A percentile compares a stretch with the other conserved stretches of the same genome.
These are phyloP conservation scores for Talaromyces sp. DNA, from an alignment of 2,329 filamentous ascomycete genomes.

Conservation along the genomic window DNA sequence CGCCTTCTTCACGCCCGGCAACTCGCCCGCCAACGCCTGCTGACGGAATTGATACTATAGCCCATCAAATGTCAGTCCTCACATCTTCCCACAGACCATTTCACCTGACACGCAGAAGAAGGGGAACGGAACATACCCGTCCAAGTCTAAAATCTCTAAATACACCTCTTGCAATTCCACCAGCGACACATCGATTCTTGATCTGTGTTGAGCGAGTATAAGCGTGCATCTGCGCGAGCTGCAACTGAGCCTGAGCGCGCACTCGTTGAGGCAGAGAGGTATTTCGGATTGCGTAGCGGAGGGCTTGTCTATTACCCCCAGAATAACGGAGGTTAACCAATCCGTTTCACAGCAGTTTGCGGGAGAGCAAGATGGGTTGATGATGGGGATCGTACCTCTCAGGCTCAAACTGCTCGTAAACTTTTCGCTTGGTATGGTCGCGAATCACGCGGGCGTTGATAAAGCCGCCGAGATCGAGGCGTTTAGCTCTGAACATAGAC, in stretches of 20 bases:
- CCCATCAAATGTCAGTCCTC: not conserved
- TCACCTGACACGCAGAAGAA: not conserved
- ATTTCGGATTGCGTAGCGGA: slow-evolving; percentile 91
- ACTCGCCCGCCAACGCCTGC: slow-evolving; percentile 76
- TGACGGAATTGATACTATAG: slow-evolving; percentile 84
- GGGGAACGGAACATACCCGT: slow-evolving; percentile 60
- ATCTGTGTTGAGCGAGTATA: slow-evolving; percentile 94
- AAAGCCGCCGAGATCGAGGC: slow-evolving; percentile 82
- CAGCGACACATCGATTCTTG: slow-evolving; percentile 85
- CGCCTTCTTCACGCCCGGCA: slow-evolving; percentile 93
- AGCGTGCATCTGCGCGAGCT: slow-evolving; percentile 90
- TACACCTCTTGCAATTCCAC: slow-evolving; percentile 87
- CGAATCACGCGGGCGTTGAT: slow-evolving; percentile 83
- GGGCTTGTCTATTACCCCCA: slow-evolving; percentile 49
- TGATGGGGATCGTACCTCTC: slow-evolving; percentile 62
- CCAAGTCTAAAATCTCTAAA: slow-evolving; percentile 88
- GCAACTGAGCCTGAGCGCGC: slow-evolving; percentile 86
- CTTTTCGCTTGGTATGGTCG: slow-evolving; percentile 95
- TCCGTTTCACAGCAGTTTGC: not conserved
- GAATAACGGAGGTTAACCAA: not conserved
- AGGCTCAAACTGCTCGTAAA: slow-evolving; percentile 79
- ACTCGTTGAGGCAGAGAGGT: slow-evolving; percentile 75
- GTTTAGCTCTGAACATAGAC: slow-evolving; percentile 86
- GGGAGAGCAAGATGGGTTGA: not conserved
- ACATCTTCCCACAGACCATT: not conserved